These are phyloP conservation scores for Podaxis sp. DNA, from an alignment of 768 basidiomycete genomes.

Conservation along the genomic window DNA sequence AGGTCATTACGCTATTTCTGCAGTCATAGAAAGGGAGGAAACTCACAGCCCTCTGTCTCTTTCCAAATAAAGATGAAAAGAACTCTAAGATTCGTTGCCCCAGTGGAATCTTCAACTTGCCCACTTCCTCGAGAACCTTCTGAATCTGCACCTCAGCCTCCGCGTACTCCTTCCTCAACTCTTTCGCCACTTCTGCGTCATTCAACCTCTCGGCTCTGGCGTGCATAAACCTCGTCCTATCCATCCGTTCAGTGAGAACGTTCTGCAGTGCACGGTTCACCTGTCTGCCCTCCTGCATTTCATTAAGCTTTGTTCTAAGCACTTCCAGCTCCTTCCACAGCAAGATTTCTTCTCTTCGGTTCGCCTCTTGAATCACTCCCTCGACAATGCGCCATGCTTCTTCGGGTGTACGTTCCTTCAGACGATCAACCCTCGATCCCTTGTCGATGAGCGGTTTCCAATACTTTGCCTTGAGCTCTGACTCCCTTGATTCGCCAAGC, in stretches of 20 bases:
- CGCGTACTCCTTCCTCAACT: constrained; percentile 13
- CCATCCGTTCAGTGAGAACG: constrained; percentile 16
- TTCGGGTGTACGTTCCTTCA: no score
- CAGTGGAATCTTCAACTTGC: constrained; percentile 13
- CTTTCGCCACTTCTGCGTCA: constrained; percentile 11
- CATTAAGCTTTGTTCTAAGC: no score
- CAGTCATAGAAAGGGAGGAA: no score
- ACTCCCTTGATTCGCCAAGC: neutral
- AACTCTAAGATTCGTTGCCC: constrained; percentile 7
- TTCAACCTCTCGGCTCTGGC: constrained; percentile 12
- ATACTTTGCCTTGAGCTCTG: neutral
- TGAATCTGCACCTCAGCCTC: constrained; percentile 19
- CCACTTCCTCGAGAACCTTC: constrained; percentile 22
- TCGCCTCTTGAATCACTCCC: no score
- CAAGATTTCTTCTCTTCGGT: no score
- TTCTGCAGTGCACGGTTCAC: constrained; percentile 16
- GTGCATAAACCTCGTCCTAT: constrained; percentile 1
- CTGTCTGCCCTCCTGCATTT: neutral
- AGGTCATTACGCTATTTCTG: neutral
- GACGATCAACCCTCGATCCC: no score
- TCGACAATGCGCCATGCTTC: no score
- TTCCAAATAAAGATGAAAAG: constrained; percentile 2
- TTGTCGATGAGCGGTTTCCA: no score
- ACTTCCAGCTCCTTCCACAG: no score
- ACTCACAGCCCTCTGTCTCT: constrained; percentile 5